Conservation (phyloP, 2,329 filamentous ascomycete genomes). For the Westerdykella ornata region DNA sequence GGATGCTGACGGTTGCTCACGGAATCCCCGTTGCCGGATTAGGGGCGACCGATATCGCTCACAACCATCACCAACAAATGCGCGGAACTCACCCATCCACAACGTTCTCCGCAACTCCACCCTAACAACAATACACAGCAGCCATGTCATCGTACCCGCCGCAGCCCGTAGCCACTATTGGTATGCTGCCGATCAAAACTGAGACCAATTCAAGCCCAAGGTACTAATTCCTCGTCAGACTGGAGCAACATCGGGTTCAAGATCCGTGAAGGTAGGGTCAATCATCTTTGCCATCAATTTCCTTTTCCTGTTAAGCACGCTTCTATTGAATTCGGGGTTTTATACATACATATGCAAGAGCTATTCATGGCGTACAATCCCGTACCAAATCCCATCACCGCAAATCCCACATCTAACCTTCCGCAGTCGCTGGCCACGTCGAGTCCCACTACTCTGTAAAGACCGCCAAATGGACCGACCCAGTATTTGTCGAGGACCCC, state of each 20-base stretch:
- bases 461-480: slow-evolving; percentile 69
- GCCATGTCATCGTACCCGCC: slow-evolving; percentile 52
- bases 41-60: slow-evolving; percentile 31
- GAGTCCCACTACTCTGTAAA: slow-evolving; percentile 74
- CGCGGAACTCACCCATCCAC: neutral
- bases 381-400: no score
- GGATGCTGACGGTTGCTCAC: slow-evolving; percentile 22
- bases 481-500: slow-evolving; percentile 73
- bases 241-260: slow-evolving; percentile 92
- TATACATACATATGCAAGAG: no score
- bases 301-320: neutral
- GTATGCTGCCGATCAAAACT: slow-evolving; percentile 31
- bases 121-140: slow-evolving; percentile 1
- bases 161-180: slow-evolving; percentile 69
- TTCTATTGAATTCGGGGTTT: no score
- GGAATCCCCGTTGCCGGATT: slow-evolving; percentile 5
- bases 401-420: neutral
- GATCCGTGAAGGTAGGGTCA: slow-evolving; percentile 68
- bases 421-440: slow-evolving; percentile 85
- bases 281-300: neutral
- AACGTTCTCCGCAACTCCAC: neutral
- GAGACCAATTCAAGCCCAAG: neutral
- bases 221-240: slow-evolving; percentile 46
- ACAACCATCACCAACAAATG: neutral
- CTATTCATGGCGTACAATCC: no score